These are phyloP conservation scores for Pichia sp. DNA, from an alignment of 1,139 yeast species.

Conservation along the genomic window DNA sequence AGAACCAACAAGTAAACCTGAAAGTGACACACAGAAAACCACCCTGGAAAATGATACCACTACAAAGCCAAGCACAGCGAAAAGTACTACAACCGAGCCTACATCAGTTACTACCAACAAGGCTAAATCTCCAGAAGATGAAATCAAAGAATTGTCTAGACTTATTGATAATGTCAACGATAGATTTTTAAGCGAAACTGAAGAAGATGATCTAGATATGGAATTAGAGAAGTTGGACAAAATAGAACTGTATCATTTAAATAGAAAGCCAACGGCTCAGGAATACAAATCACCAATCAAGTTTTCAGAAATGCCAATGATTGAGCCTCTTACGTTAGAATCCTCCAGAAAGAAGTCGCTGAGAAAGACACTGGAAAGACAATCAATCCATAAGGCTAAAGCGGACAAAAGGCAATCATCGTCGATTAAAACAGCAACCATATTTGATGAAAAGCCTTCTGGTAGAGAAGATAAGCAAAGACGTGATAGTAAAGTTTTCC, in stretches of 20 bases:
- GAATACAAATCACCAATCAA: slow-evolving; percentile 33
- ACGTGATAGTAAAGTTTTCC: not conserved
- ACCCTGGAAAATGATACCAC: not conserved
- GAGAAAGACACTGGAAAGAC: slow-evolving; percentile 6
- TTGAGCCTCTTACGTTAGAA: slow-evolving; percentile 42
- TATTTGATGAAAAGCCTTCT: slow-evolving; percentile 2
- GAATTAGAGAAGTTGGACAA: slow-evolving; percentile 29
- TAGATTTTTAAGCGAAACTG: slow-evolving; percentile 23
- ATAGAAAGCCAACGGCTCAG: slow-evolving; percentile 17
- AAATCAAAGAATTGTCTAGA: slow-evolving; percentile 22
- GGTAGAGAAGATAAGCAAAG: not conserved
- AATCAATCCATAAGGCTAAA: not conserved
- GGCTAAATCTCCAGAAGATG: slow-evolving; percentile 19
- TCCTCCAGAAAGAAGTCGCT: slow-evolving; percentile 27
- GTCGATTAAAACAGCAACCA: slow-evolving; percentile 1
- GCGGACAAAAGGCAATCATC: not conserved
- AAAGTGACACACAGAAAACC: not conserved
- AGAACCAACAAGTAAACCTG: too few relatives aligned
- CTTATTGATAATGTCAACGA: slow-evolving; percentile 22
- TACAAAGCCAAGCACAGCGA: not conserved
- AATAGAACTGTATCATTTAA: slow-evolving; percentile 28
- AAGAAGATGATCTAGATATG: slow-evolving; percentile 26
- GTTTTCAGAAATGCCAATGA: slow-evolving; percentile 44
- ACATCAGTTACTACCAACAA: slow-evolving; percentile 1
- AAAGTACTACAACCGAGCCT: slow-evolving; percentile 12